phyloP scores from a whole-genome alignment of 345 rosid species.

The Murraya koenigii region DNA sequence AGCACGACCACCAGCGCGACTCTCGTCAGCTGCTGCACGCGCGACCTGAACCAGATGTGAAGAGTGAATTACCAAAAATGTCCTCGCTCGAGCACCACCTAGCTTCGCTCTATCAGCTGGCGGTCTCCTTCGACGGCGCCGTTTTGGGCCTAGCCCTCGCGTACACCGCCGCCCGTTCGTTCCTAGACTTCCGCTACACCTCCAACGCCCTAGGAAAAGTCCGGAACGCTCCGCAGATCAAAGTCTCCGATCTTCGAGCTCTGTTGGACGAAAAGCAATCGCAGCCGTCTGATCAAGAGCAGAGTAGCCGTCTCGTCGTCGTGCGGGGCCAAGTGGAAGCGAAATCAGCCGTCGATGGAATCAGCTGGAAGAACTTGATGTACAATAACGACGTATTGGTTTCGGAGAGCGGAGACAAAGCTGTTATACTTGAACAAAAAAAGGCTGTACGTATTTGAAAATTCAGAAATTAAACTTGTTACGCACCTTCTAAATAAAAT shows the following conservation, averaged over 20 bases:
- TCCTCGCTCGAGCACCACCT: conserved; percentile 71
- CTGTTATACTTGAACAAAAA: conserved; percentile 73
- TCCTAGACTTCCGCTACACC: conserved; percentile 37
- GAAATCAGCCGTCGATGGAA: conserved; percentile 42
- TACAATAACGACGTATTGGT: conserved; percentile 37
- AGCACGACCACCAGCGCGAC: background rate
- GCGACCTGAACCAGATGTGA: background rate
- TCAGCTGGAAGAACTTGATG: conserved; percentile 34
- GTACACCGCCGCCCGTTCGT: conserved; percentile 57
- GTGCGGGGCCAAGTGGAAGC: conserved; percentile 66
- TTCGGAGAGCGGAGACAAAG: conserved; percentile 79
- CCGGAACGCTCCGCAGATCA: conserved; percentile 44
- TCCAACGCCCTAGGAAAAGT: conserved; percentile 59
- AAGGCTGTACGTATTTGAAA: conserved; percentile 53
- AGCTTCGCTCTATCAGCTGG: conserved; percentile 50
- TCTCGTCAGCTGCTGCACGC: background rate
- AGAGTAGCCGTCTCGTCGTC: conserved; percentile 39
- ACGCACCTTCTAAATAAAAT: too few species aligned
- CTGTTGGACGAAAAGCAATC: conserved; percentile 33
- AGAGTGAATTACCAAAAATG: conserved; percentile 33
- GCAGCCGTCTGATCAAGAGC: conserved; percentile 18
- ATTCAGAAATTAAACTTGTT: background rate
- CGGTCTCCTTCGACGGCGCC: conserved; percentile 88
- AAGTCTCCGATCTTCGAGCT: conserved; percentile 68
- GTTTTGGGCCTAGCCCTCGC: conserved; percentile 73